Percentiles rank a stretch among this genome's conserved stretches.
phyloP scores from a whole-genome alignment of 306 rosid genomes.

The Lathyrus sativus region DNA sequence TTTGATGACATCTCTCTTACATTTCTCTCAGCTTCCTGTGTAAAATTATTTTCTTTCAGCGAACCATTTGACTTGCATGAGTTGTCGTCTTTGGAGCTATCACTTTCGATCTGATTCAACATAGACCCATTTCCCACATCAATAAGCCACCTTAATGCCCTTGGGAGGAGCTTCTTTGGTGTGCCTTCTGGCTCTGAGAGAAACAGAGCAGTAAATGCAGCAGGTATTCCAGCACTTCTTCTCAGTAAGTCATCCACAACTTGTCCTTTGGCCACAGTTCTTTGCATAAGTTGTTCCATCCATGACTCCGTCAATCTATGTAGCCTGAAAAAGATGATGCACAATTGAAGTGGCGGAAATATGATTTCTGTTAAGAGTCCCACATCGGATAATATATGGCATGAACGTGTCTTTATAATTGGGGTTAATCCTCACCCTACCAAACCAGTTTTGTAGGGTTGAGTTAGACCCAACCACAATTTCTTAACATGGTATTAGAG shows the following conservation, averaged over 20 bases:
- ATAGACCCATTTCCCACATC: slow-evolving; percentile 74
- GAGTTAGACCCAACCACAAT: no score
- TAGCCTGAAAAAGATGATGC: slow-evolving; percentile 58
- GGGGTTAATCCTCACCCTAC: no score
- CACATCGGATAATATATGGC: no score
- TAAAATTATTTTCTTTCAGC: slow-evolving; percentile 40
- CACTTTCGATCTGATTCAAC: slow-evolving; percentile 52
- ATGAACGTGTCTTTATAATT: no score
- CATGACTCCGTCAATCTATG: slow-evolving; percentile 87
- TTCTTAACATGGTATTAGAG: no score
- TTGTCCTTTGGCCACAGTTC: slow-evolving; percentile 87
- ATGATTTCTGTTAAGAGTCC: neutral
- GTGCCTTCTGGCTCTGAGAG: slow-evolving; percentile 99
- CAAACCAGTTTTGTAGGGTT: no score
- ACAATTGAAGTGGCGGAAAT: slow-evolving; percentile 34
- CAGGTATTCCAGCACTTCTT: slow-evolving; percentile 99
- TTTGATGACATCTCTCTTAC: slow-evolving; percentile 55
- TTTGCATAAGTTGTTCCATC: slow-evolving; percentile 97
- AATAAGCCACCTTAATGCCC: slow-evolving; percentile 87
- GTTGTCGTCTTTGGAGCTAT: slow-evolving; percentile 47
- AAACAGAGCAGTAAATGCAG: slow-evolving; percentile 87
- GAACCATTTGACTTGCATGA: slow-evolving; percentile 40
- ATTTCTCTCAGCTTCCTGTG: slow-evolving; percentile 46
- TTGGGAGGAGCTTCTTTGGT: slow-evolving; percentile 94
- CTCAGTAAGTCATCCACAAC: slow-evolving; percentile 87